phyloP scores from a whole-genome alignment of 2,329 filamentous ascomycete species.

The Cordyceps cateniannulata region DNA sequence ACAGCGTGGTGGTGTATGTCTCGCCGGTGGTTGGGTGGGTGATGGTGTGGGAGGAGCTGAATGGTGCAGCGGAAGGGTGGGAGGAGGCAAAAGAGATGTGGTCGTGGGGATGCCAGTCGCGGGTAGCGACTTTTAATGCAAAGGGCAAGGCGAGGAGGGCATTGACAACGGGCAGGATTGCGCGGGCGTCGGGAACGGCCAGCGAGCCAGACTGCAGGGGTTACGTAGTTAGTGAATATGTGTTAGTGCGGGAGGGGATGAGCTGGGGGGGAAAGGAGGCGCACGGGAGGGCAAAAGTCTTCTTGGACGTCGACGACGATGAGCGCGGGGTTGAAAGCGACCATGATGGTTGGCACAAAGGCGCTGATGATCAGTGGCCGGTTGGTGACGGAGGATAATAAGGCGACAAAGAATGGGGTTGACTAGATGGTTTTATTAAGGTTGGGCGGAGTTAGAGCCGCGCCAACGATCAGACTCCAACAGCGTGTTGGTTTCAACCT shows the following conservation, averaged over 20 bases:
- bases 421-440: too few species aligned
- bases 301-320: constrained; percentile 86
- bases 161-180: constrained; percentile 68
- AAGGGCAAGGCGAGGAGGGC: constrained; percentile 66
- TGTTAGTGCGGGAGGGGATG: not conserved
- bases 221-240: constrained; percentile 1
- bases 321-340: constrained; percentile 33
- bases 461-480: too few species aligned
- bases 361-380: too few species aligned
- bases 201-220: constrained; percentile 67
- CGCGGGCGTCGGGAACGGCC: constrained; percentile 67
- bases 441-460: too few species aligned
- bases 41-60: constrained; percentile 58
- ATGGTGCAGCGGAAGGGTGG: constrained; percentile 63
- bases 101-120: constrained; percentile 78
- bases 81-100: constrained; percentile 88
- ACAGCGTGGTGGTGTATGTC: constrained; percentile 66
- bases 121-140: constrained; percentile 70
- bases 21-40: constrained; percentile 56
- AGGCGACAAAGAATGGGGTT: too few species aligned
- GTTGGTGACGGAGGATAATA: too few species aligned
- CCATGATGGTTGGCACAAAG: not conserved
- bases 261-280: constrained; percentile 24
- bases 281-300: constrained; percentile 87
- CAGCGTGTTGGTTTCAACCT: too few species aligned